Conservation (phyloP, 2,329 filamentous ascomycete genomes). For the Colletotrichum caudatum region DNA sequence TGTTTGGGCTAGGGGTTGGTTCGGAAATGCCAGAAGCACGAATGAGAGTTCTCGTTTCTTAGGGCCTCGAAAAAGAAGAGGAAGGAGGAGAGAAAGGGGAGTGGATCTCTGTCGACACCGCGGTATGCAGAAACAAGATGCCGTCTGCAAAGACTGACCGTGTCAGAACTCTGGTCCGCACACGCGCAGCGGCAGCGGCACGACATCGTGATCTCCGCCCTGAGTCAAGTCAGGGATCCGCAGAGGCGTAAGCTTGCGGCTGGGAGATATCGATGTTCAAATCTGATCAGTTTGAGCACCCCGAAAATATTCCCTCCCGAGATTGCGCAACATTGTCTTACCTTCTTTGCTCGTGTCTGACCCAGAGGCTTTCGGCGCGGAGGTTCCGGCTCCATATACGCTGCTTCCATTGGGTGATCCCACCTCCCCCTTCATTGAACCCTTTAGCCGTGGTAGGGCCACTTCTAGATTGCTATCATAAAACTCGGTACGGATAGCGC, state of each 20-base stretch:
- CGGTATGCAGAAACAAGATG: conserved; percentile 11
- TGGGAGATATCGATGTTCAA: conserved; percentile 14
- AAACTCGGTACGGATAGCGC: neutral
- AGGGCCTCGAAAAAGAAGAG: neutral
- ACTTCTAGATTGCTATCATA: conserved; percentile 14
- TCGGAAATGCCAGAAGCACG: conserved; percentile 4
- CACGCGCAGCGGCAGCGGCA: conserved; percentile 31
- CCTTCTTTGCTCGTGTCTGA: neutral
- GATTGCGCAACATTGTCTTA: neutral
- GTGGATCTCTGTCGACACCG: neutral
- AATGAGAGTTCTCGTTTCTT: conserved; percentile 17
- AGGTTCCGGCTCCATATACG: neutral
- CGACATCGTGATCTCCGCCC: conserved; percentile 40
- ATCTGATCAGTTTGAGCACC: conserved; percentile 3
- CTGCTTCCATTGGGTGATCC: neutral
- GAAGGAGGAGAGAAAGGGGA: neutral
- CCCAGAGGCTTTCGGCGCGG: neutral
- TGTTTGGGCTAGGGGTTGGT: conserved; percentile 8
- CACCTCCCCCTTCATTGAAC: neutral
- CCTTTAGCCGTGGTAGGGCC: neutral
- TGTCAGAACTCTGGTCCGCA: conserved; percentile 31
- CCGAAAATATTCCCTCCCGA: neutral
- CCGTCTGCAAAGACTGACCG: neutral
- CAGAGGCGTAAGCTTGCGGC: conserved; percentile 2
- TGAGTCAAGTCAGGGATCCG: conserved; percentile 30